Evolutionary conservation across 768 basidiomycete species (phyloP), one percentile per base, ranked within the genome.

Genomic region (Gloeostereum incarnatum): DNA sequence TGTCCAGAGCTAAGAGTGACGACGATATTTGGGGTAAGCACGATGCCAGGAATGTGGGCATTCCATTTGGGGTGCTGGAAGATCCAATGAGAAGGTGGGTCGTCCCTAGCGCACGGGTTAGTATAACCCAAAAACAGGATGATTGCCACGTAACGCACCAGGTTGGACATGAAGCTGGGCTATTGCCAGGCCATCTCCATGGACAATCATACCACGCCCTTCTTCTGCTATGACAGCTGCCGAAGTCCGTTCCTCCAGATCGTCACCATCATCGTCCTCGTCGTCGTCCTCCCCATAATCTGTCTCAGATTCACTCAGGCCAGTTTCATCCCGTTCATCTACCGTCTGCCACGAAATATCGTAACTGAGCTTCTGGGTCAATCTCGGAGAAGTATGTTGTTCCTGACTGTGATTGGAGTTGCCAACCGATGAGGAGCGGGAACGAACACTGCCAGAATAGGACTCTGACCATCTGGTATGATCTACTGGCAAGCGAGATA

Each of bases 21-120:
- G 71, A 64, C 31, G 72, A 68, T 42, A 93, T 85, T 44, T 75
- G 72, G 18, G 88, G 87, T 3, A 97, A 62, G 5, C 69, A 67
- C 37, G 56, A 64, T 8, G 77, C 69, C 39, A 98, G 69, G 55
- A 93, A 88, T 2, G 73, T 50, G 14, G 87, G 82, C 40, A 97
- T 73, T 36, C 73, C 75, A 49, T 80, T 86, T 25, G 85, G 87
- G 3, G 80, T 86, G 42, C 61, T 67, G 2, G 82, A 85, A 14
- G 80, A 80, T n/a, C 86, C 80, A 27, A 99, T 74, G 21, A 97
- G 70, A 34, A 99, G 72, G 68, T 99, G 94, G 0, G 94, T 99
- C 14, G 91, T 91, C 13, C 83, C 94, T 97, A 51, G 32, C 19
- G 35, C 41, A 40, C 37, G 21, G 10, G 31, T 10, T 37, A 16